Evolutionary conservation across 495 filamentous ascomycete genomes (phyloP).

Genomic region (Pseudevernia furfuracea): DNA sequence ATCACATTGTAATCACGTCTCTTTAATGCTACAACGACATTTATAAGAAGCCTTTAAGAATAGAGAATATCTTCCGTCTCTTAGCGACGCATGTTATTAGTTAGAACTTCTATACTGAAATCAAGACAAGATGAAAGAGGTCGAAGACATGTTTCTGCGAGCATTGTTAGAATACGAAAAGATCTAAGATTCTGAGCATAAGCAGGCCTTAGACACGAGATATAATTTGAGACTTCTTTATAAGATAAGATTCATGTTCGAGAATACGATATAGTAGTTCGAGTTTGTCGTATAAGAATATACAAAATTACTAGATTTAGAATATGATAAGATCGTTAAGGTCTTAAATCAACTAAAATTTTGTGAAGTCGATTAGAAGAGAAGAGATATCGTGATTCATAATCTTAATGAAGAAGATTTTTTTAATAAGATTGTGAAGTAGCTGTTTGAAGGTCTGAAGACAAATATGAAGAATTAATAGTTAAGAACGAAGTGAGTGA

Average conservation of each 20-base stretch:
- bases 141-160: no score
- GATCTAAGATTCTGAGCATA: neutral
- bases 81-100: neutral
- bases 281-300: neutral
- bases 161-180: no score
- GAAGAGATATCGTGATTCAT: neutral
- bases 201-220: neutral
- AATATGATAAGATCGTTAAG: neutral
- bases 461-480: no score
- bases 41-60: neutral
- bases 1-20: slow-evolving; percentile 25
- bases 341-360: neutral
- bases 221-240: neutral
- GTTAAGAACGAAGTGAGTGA: neutral
- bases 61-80: neutral
- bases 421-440: no score
- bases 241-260: neutral
- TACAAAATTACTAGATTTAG: neutral
- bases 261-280: neutral
- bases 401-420: neutral
- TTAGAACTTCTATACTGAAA: no score
- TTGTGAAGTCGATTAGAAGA: neutral
- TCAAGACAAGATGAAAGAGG: no score
- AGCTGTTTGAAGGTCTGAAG: no score
- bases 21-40: neutral